Evolutionary conservation across 2,329 filamentous ascomycete genomes (phyloP).

Genomic region (Metarhizium album): DNA sequence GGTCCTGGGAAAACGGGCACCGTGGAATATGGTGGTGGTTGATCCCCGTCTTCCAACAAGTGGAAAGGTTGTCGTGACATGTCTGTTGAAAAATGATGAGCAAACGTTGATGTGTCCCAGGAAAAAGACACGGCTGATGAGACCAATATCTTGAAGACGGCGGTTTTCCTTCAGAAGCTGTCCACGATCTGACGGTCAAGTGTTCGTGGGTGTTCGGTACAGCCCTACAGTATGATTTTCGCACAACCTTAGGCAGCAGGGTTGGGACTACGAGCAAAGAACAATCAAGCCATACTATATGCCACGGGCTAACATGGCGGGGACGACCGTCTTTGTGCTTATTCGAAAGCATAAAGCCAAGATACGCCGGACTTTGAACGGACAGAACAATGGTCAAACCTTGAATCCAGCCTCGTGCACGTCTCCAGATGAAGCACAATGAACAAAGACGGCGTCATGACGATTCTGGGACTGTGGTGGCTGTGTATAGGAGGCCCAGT

Average conservation of each 20-base stretch:
- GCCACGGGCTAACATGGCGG: too few species aligned
- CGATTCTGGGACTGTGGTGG: neutral
- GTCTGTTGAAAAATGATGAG: neutral
- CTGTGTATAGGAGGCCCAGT: neutral
- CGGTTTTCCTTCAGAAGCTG: too few species aligned
- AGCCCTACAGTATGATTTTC: too few species aligned
- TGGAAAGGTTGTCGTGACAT: neutral
- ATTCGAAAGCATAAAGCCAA: neutral
- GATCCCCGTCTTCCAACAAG: neutral
- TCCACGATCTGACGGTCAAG: too few species aligned
- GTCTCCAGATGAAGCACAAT: neutral
- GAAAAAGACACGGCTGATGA: too few species aligned
- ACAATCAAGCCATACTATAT: too few species aligned
- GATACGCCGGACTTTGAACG: neutral
- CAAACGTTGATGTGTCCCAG: too few species aligned
- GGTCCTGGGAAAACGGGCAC: neutral
- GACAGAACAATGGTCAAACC: neutral
- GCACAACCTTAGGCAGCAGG: too few species aligned
- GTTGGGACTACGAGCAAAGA: too few species aligned
- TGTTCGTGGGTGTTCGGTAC: too few species aligned
- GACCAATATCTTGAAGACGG: too few species aligned
- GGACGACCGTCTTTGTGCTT: too few species aligned
- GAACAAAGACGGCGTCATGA: neutral
- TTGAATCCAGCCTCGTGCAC: neutral
- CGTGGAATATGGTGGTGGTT: constrained; percentile 1